Base-by-base conservation (phyloP, 345 rosid genomes). In the Citrus reticulata region DNA sequence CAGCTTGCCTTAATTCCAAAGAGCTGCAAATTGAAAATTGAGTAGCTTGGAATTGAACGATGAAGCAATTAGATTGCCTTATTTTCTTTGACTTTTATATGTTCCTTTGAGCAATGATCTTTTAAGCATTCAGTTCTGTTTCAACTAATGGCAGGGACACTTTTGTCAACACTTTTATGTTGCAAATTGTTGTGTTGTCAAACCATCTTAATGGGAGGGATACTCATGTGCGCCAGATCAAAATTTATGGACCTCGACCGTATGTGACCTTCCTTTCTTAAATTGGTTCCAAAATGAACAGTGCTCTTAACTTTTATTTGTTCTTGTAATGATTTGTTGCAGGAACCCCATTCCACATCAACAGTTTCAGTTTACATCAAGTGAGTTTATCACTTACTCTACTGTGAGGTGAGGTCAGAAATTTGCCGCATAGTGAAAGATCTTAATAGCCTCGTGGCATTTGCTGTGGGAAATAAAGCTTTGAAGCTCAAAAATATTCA, bases 291-390 rank as follows among this genome's bases (percentile, higher is more conserved):
- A 1, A 22, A 19, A 11, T 49, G 46, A 34, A 19, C 51, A 63
- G 3, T 49, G 16, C 0, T 22, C 14, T 46, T 14, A 49, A 14
- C 40, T 64, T 32, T 17, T 13, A 46, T 1, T 5, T 66, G 7
- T 35, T 30, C n/a, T 62, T 46, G 1, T 1, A 32, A 75, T 46
- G 40, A 10, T 65, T n/a, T 65, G 24, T 30, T 61, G 46, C 78
- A 75, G 62, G 78, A 75, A 64, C 78, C 78, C 71, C 49, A 75
- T 64, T 49, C 71, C 71, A 2, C 70, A 65, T 64, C 78, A 94
- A 59, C 97, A 89, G 1, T 94, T 93, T 83, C 97, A 94, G 71
- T 97, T 97, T 81, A 97, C 98, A 2, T 97, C 98, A 11, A 80
- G 73, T 76, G 98, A 97, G 82, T 97, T 97, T 82, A 85, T 89